Base-by-base conservation (phyloP, 352 stramenopile genomes). In the Pilasporangium apinafurcum region DNA sequence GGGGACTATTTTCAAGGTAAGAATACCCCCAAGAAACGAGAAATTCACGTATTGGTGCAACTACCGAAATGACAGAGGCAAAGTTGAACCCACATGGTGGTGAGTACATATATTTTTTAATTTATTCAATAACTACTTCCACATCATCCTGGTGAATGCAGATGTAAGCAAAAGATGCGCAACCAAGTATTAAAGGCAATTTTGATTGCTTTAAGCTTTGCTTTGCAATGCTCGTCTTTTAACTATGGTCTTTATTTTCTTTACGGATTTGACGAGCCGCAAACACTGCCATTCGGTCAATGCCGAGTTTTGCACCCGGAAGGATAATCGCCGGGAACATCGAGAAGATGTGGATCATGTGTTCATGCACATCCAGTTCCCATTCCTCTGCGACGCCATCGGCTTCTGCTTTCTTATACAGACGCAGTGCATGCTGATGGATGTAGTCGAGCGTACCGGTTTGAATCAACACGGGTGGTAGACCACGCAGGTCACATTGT, bases 381-480 rank as follows among this genome's bases (percentile, higher is more conserved):
- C 53, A 63, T n/a, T 62, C 44, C n/a, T n/a, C n/a, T 8, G 21
- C 34, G 14, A 53, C 33, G 0, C 48, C 38, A n/a, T 61, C 44
- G 0, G 41, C 47, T 34, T 63, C 44, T 8, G 58, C 62, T 13
- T 56, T 64, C 18, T 57, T 37, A 26, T 16, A 57, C 28, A 71
- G 56, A 17, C 44, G 49, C 7, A 68, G 37, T 4, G 52, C 57
- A 20, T 68, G 48, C 31, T 61, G 46, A 38, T 62, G 56, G 21
- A 71, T 56, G 14, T 51, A 46, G 17, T 71, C 55, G 0, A 59
- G 35, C 8, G 27, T 52, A 31, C 37, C 49, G 17, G 38, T 60
- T 44, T 71, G 61, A 18, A 71, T 22, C 42, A 71, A 68, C 31
- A 59, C 40, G 5, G 61, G 61, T 6, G 61, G 61, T 25, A 71